These are phyloP conservation scores for Anisodus acutangulus DNA, from an alignment of 257 asterid species.

Conservation along the genomic window DNA sequence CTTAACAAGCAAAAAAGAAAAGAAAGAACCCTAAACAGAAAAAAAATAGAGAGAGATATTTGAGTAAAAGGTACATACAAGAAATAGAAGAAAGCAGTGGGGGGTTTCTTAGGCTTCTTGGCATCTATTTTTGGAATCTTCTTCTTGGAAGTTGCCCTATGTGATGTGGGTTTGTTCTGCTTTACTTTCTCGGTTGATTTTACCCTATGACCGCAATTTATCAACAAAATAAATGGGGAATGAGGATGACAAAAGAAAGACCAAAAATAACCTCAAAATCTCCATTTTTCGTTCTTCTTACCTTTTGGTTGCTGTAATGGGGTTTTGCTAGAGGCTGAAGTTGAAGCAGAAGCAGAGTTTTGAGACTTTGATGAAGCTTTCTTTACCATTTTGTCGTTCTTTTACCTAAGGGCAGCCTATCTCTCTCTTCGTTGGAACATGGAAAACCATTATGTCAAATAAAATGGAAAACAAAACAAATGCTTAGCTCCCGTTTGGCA, in stretches of 20 bases:
- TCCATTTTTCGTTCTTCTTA: constrained; percentile 19
- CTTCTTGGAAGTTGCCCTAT: too few species aligned
- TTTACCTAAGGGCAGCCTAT: background rate
- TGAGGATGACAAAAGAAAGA: background rate
- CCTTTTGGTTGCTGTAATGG: too few species aligned
- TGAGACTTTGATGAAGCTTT: too few species aligned
- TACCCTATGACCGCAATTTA: constrained; percentile 52
- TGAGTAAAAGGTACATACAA: constrained; percentile 46
- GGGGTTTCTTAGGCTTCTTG: constrained; percentile 92
- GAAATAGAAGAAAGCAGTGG: constrained; percentile 94
- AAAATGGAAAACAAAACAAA: too few species aligned
- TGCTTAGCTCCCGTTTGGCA: too few species aligned
- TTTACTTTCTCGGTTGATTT: constrained; percentile 44
- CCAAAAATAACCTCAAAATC: background rate
- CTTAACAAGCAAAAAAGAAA: background rate
- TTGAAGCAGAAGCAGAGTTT: constrained; percentile 39
- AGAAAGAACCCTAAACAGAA: background rate
- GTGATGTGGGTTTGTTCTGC: too few species aligned
- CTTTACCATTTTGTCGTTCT: too few species aligned
- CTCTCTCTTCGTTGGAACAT: too few species aligned
- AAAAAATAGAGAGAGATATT: too few species aligned
- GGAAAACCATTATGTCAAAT: background rate
- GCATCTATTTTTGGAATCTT: constrained; percentile 58
- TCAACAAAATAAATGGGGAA: background rate
- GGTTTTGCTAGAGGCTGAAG: constrained; percentile 42